Base-by-base conservation (phyloP, 2,329 filamentous ascomycete species). In the Alternaria conjuncta region DNA sequence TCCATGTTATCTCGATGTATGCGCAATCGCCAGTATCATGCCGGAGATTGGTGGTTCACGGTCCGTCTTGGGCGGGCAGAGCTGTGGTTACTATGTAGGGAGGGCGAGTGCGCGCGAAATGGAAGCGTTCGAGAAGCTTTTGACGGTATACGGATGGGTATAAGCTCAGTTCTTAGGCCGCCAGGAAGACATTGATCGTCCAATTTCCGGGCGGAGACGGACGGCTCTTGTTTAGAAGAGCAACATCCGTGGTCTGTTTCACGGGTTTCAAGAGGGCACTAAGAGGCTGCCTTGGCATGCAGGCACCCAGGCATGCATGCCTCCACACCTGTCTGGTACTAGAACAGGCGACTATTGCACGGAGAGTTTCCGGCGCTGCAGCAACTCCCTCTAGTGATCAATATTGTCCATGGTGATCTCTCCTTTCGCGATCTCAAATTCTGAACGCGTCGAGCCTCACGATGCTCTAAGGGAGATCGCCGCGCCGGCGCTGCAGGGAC, bases 171-270 rank as follows among this genome's bases (percentile, higher is more conserved):
- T 74, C 69, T 71, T 67, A 75, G 75, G 70, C 73, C 73, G 74
- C 77, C 71, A 79, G 72, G 73, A 78, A 78, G 75, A 77, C 75
- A 76, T 74, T 78, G 75, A 78, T 78, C 75, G 75, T 77, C 76
- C 75, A 78, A 79, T 78, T 72, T 79, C 76, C 75, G 76, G 71
- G 73, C 73, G 74, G 73, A 75, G 65, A 73, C 75, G 75, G 75
- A 75, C 74, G 75, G 71, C 71, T 75, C 73, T 77, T 78, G 77
- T 79, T 79, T 78, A 78, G 77, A 65, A 67, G 65, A 57, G 63
- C 60, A 65, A 59, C 59, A 65, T 51, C 65, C 65, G 57, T 67
- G 65, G 65, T 62, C 62, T 64, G 65, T 67, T 67, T 67, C 65
- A 67, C 57, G 63, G 60, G 65, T 67, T 67, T 67, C 65, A 67